These are phyloP conservation scores for Coniochaeta pulveracea DNA, from an alignment of 2,329 filamentous ascomycete genomes.

Conservation along the genomic window DNA sequence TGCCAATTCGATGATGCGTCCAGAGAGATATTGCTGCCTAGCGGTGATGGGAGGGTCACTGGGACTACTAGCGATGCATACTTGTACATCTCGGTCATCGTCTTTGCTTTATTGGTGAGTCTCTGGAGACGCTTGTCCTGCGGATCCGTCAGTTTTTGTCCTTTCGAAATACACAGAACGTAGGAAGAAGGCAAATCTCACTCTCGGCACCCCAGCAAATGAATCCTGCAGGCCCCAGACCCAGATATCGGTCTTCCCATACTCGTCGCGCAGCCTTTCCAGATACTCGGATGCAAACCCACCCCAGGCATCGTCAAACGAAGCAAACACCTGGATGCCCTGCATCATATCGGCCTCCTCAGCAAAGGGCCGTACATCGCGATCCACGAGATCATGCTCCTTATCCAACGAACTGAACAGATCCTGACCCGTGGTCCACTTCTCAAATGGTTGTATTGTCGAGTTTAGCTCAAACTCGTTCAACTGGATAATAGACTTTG, in stretches of 20 bases:
- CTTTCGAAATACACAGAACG: neutral
- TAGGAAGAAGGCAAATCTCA: slow-evolving; percentile 18
- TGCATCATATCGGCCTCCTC: slow-evolving; percentile 93
- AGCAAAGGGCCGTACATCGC: slow-evolving; percentile 78
- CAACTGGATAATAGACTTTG: slow-evolving; percentile 74
- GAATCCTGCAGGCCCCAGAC: slow-evolving; percentile 71
- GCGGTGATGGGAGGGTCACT: slow-evolving; percentile 46
- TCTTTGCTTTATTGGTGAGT: slow-evolving; percentile 63
- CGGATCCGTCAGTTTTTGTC: neutral
- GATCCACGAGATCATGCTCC: slow-evolving; percentile 78
- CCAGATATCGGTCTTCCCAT: slow-evolving; percentile 79
- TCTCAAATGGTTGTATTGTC: slow-evolving; percentile 69
- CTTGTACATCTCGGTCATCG: slow-evolving; percentile 55
- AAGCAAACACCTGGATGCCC: slow-evolving; percentile 67
- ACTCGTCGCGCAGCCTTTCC: slow-evolving; percentile 77
- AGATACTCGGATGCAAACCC: slow-evolving; percentile 65
- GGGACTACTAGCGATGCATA: slow-evolving; percentile 72
- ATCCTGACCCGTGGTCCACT: slow-evolving; percentile 61
- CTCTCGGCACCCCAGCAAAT: slow-evolving; percentile 38
- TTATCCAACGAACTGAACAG: slow-evolving; percentile 63
- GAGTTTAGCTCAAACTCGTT: slow-evolving; percentile 81
- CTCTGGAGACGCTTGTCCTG: slow-evolving; percentile 53
- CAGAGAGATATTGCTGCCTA: slow-evolving; percentile 48
- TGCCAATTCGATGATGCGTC: slow-evolving; percentile 66
- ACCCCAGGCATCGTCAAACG: slow-evolving; percentile 69